phyloP scores from a whole-genome alignment of 306 rosid species.

The Oemleria cerasiformis region DNA sequence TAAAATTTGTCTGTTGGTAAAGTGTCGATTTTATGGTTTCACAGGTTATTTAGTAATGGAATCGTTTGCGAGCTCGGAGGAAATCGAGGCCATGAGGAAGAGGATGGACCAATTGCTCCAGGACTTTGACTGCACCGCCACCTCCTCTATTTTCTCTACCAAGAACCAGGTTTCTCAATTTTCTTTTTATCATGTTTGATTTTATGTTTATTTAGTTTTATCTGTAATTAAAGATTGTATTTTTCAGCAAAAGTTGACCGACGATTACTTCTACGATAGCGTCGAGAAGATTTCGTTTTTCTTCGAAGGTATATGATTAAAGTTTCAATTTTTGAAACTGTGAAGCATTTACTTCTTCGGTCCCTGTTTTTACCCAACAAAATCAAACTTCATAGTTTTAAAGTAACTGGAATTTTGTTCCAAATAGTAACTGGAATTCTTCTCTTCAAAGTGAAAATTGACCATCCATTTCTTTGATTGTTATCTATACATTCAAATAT shows the following conservation, averaged over 20 bases:
- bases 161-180: conserved; percentile 62
- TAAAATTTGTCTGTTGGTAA: neutral
- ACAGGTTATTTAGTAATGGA: conserved; percentile 79
- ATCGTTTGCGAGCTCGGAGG: conserved; percentile 58
- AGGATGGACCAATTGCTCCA: conserved; percentile 72
- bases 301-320: conserved; percentile 62
- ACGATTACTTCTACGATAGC: conserved; percentile 73
- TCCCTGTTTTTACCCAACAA: neutral
- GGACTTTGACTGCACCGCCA: conserved; percentile 66
- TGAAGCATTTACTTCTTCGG: neutral
- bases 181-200: neutral
- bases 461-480: neutral
- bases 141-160: conserved; percentile 85
- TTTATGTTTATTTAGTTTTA: neutral
- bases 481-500: too few relatives aligned
- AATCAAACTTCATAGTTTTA: neutral
- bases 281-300: conserved; percentile 74
- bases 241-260: conserved; percentile 52
- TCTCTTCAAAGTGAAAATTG: neutral
- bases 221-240: neutral
- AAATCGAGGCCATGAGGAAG: conserved; percentile 61
- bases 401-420: neutral
- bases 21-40: neutral
- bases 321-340: neutral
- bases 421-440: too few relatives aligned